Evolutionary conservation across 164 flowering plant species (phyloP).

Genomic region (Cinnamomum chago): DNA sequence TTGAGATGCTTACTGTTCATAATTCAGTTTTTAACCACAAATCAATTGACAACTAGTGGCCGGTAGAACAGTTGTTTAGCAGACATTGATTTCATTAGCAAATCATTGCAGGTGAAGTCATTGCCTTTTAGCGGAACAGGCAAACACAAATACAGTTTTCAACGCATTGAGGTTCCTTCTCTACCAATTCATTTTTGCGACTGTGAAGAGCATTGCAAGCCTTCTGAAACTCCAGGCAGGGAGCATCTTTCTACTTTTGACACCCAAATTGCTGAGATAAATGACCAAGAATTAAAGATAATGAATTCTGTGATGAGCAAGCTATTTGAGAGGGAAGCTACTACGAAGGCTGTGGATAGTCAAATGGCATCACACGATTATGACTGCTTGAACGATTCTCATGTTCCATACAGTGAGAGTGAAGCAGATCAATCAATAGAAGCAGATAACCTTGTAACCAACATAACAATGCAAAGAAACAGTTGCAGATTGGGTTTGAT

Average conservation of each 20-base stretch:
- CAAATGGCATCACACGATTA: neutral
- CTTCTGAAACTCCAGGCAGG: conserved; percentile 17
- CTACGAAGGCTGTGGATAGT: conserved; percentile 7
- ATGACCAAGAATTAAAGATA: conserved; percentile 50
- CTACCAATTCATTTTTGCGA: conserved; percentile 80
- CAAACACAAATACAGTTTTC: conserved; percentile 95
- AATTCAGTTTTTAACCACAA: neutral
- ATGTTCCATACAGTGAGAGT: conserved; percentile 17
- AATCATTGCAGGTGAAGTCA: conserved; percentile 50
- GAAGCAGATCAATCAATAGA: conserved; percentile 31
- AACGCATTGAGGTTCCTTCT: conserved; percentile 57
- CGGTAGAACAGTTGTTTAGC: neutral
- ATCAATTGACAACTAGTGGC: neutral
- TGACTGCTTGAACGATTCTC: conserved; percentile 13
- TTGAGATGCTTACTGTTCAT: neutral
- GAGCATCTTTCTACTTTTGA: conserved; percentile 21
- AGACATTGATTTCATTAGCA: neutral
- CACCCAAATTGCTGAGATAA: conserved; percentile 25
- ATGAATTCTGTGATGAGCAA: conserved; percentile 75
- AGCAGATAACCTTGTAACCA: conserved; percentile 52
- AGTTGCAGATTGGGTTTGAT: conserved; percentile 1
- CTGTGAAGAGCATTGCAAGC: conserved; percentile 70
- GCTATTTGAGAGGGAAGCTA: conserved; percentile 44
- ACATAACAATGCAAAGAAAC: conserved; percentile 33
- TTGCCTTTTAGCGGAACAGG: conserved; percentile 76